phyloP scores from a whole-genome alignment of 2,329 filamentous ascomycete species.

The Trichoderma pleuroti region DNA sequence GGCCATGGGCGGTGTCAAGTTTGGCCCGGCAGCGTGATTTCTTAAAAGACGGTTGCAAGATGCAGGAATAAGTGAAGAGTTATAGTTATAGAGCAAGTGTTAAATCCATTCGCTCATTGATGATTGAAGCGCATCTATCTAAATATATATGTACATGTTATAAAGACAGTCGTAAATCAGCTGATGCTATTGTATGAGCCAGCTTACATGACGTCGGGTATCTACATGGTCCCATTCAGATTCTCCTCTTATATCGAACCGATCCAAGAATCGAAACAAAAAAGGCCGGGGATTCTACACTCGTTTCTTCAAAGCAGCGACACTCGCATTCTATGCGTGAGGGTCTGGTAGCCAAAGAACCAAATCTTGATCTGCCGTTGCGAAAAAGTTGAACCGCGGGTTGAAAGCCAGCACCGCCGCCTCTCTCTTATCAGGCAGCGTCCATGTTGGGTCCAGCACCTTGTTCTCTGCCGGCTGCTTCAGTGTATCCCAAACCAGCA shows the following conservation, averaged over 20 bases:
- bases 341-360: slow-evolving; percentile 75
- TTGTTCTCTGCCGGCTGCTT: slow-evolving; percentile 53
- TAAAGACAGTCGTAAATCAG: not conserved
- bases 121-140: not conserved
- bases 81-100: not conserved
- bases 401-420: slow-evolving; percentile 81
- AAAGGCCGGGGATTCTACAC: not conserved
- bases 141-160: not conserved
- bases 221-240: not conserved
- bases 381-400: slow-evolving; percentile 86
- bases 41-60: not conserved
- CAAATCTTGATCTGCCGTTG: slow-evolving; percentile 81
- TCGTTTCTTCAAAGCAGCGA: not conserved
- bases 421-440: slow-evolving; percentile 63
- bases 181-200: not conserved
- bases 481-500: slow-evolving; percentile 83
- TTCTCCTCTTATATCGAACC: not conserved
- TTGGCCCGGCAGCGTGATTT: not conserved
- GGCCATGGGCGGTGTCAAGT: not conserved
- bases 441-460: slow-evolving; percentile 59
- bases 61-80: not conserved
- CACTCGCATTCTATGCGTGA: slow-evolving; percentile 39
- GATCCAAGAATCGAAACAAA: not conserved
- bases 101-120: not conserved
- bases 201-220: slow-evolving; percentile 7